Percentiles rank a stretch among this genome's conserved stretches.
Evolutionary conservation across 2,329 filamentous ascomycete species (phyloP).

Genomic region (Thelonectria rubi): DNA sequence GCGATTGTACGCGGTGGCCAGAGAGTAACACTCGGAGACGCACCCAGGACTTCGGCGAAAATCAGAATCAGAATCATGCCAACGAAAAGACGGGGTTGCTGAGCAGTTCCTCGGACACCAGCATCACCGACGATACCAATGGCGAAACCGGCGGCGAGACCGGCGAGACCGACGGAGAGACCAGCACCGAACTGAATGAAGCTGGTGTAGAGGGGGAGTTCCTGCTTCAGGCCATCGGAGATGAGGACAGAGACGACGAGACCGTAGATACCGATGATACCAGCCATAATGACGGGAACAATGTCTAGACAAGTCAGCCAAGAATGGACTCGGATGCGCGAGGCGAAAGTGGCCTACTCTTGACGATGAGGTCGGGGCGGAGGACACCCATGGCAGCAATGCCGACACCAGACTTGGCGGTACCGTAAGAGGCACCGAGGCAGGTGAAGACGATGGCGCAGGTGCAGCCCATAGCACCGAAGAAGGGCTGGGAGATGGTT

Average conservation of each 20-base stretch:
- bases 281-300: constrained; percentile 99
- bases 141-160: constrained; percentile 85
- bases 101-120: constrained; percentile 86
- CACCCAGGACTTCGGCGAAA: constrained; percentile 99
- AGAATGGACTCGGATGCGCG: neutral
- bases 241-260: constrained; percentile 89
- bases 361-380: constrained; percentile 96
- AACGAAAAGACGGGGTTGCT: constrained; percentile 88
- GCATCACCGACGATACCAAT: constrained; percentile 90
- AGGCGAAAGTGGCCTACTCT: constrained; percentile 74
- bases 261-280: constrained; percentile 99
- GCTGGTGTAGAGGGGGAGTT: constrained; percentile 78
- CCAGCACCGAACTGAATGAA: constrained; percentile 89
- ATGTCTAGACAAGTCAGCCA: constrained; percentile 72
- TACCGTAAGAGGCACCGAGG: constrained; percentile 96
- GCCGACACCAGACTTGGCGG: constrained; percentile 98
- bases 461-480: constrained; percentile 98
- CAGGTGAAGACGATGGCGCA: constrained; percentile 96
- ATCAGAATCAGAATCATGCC: constrained; percentile 99
- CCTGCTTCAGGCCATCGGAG: constrained; percentile 79
- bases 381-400: constrained; percentile 98
- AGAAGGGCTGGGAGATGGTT: constrained; percentile 74
- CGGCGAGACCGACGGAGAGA: constrained; percentile 82
- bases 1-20: constrained; percentile 16
- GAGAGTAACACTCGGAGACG: constrained; percentile 45